These are phyloP conservation scores for Eucalyptus melliodora DNA, from an alignment of 345 rosid species.

Conservation along the genomic window DNA sequence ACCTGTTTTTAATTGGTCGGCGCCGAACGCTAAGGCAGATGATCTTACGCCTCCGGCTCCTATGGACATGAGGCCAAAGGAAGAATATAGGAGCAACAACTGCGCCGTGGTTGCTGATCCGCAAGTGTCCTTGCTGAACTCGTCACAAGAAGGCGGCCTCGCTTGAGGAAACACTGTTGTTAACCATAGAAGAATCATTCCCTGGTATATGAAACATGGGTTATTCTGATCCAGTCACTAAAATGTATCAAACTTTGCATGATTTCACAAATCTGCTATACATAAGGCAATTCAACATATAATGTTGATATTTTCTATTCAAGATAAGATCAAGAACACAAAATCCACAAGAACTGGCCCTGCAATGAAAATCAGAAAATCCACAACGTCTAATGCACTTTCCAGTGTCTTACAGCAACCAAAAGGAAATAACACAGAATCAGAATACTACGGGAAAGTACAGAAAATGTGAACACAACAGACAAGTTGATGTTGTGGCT, in stretches of 20 bases:
- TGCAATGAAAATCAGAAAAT: not conserved
- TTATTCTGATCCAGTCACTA: not conserved
- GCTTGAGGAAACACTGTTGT: slow-evolving; percentile 53
- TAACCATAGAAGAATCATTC: slow-evolving; percentile 60
- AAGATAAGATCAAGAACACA: not conserved
- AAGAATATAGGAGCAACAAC: slow-evolving; percentile 4
- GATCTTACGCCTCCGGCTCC: slow-evolving; percentile 18
- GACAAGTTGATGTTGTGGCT: not conserved
- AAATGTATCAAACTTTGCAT: not conserved
- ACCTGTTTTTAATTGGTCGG: slow-evolving; percentile 7
- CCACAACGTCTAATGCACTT: not conserved
- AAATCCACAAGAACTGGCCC: not conserved
- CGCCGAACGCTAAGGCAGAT: slow-evolving; percentile 12
- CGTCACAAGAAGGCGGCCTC: slow-evolving; percentile 40
- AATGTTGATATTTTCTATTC: not conserved
- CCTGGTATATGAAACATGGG: slow-evolving; percentile 17
- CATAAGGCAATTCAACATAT: not conserved
- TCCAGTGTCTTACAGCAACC: not conserved
- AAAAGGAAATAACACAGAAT: not conserved
- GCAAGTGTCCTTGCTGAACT: slow-evolving; percentile 9
- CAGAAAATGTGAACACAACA: not conserved
- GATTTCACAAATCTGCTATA: not conserved
- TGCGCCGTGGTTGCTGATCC: slow-evolving; percentile 33
- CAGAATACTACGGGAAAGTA: not conserved
- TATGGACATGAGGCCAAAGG: slow-evolving; percentile 14